phyloP scores from a whole-genome alignment of 148 eudicot genomes.

The Chenopodium album region DNA sequence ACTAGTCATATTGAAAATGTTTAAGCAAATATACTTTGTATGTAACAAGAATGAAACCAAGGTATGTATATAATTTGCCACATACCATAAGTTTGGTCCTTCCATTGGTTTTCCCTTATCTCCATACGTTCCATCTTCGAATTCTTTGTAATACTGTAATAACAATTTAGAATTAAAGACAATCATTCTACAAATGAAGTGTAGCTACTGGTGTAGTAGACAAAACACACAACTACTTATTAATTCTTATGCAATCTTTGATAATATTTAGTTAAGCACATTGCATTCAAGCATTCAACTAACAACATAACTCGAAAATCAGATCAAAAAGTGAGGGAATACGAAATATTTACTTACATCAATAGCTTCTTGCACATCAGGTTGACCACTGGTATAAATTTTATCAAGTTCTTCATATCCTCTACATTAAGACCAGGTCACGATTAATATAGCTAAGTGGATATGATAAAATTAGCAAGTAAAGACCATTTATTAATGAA shows the following conservation, averaged over 20 bases:
- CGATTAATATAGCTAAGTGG: neutral
- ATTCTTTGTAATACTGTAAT: constrained; percentile 74
- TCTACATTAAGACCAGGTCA: constrained; percentile 41
- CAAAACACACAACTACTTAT: too few relatives aligned
- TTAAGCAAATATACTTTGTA: too few relatives aligned
- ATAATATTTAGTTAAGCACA: neutral
- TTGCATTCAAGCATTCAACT: neutral
- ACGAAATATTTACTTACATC: constrained; percentile 57
- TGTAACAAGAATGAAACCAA: too few relatives aligned
- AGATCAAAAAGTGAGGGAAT: neutral
- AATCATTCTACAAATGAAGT: neutral
- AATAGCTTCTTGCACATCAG: constrained; percentile 93
- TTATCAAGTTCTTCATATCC: constrained; percentile 88
- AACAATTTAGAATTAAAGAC: neutral
- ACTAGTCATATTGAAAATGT: too few relatives aligned
- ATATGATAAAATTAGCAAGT: too few relatives aligned
- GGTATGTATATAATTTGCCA: neutral
- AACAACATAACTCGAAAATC: neutral
- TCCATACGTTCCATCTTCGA: constrained; percentile 59
- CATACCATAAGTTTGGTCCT: constrained; percentile 81
- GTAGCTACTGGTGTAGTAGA: too few relatives aligned
- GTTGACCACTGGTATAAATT: constrained; percentile 79
- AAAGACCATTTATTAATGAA: neutral
- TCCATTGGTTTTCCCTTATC: constrained; percentile 64
- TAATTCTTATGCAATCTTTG: too few relatives aligned